Percentiles rank a stretch among this genome's conserved stretches.
Evolutionary conservation across 495 filamentous ascomycete genomes (phyloP).

Genomic region (Parathielavia appendiculata): DNA sequence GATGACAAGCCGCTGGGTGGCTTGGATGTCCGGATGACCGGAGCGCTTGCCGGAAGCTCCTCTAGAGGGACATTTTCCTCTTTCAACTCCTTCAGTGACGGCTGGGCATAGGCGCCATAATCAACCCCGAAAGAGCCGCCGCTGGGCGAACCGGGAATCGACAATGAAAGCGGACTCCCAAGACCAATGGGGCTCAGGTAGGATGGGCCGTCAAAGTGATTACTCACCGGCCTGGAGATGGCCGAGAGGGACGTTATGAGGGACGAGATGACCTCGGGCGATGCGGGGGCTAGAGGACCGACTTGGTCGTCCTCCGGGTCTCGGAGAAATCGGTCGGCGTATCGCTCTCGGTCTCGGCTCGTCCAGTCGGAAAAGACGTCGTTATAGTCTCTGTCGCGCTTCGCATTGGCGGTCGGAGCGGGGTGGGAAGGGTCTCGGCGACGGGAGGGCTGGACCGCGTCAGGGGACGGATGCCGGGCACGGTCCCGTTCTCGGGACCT

Average conservation of each 20-base stretch:
- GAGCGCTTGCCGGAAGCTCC: conserved; percentile 65
- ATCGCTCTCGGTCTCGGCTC: conserved; percentile 24
- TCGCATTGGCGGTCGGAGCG: conserved; percentile 15
- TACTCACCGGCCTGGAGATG: conserved; percentile 70
- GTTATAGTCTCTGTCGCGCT: conserved; percentile 22
- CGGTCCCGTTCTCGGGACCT: conserved; percentile 32
- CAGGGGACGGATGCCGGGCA: conserved; percentile 12
- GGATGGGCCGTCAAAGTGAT: conserved; percentile 58
- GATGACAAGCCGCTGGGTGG: conserved; percentile 66
- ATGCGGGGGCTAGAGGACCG: conserved; percentile 51
- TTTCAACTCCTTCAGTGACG: conserved; percentile 46
- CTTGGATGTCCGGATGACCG: conserved; percentile 81
- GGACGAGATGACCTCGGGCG: conserved; percentile 89
- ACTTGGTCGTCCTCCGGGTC: conserved; percentile 27
- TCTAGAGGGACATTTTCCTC: conserved; percentile 55
- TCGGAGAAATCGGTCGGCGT: conserved; percentile 29
- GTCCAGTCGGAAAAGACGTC: conserved; percentile 32
- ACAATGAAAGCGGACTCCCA: conserved; percentile 40
- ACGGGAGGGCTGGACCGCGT: conserved; percentile 7
- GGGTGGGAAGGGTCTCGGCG: conserved; percentile 17
- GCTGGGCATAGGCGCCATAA: conserved; percentile 54
- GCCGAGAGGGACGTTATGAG: conserved; percentile 87
- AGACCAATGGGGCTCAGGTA: conserved; percentile 28
- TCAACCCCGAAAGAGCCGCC: conserved; percentile 65
- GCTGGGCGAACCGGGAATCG: conserved; percentile 45